phyloP scores from a whole-genome alignment of 2,329 filamentous ascomycete species.

The Chaetothyriales sp. region DNA sequence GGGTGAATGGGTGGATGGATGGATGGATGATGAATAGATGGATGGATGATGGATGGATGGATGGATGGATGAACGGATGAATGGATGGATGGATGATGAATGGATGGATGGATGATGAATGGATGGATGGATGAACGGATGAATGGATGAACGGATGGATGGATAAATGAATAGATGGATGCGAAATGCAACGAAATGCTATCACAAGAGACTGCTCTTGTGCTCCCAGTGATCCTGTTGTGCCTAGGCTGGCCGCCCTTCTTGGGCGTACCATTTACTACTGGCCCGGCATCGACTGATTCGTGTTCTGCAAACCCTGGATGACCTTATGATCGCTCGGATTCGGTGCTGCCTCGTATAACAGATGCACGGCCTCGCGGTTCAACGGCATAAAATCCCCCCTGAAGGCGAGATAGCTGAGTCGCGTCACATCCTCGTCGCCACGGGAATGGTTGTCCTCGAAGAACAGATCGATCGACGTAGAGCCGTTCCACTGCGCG shows the following conservation, averaged over 20 bases:
- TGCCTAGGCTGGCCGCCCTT: no score
- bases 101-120: no score
- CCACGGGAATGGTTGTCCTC: conserved; percentile 77
- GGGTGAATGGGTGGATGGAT: no score
- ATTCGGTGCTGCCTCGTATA: conserved; percentile 91
- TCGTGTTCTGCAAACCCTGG: conserved; percentile 28
- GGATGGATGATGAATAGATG: no score
- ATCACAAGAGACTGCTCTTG: background rate
- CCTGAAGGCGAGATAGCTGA: conserved; percentile 82
- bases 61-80: background rate
- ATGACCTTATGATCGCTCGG: conserved; percentile 61
- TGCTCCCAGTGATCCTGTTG: conserved; percentile 6
- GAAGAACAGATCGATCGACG: conserved; percentile 71
- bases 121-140: no score
- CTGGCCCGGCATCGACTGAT: conserved; percentile 30
- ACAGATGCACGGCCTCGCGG: conserved; percentile 65
- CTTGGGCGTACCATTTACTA: conserved; percentile 16
- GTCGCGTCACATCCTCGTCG: conserved; percentile 63
- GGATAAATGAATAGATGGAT: no score
- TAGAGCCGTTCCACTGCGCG: conserved; percentile 78
- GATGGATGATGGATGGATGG: no score
- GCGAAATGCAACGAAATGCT: no score
- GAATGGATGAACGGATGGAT: no score
- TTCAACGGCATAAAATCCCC: conserved; percentile 86
- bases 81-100: no score